Evolutionary conservation across 2,329 filamentous ascomycete genomes (phyloP).

Genomic region (Cyclaneusma minus): DNA sequence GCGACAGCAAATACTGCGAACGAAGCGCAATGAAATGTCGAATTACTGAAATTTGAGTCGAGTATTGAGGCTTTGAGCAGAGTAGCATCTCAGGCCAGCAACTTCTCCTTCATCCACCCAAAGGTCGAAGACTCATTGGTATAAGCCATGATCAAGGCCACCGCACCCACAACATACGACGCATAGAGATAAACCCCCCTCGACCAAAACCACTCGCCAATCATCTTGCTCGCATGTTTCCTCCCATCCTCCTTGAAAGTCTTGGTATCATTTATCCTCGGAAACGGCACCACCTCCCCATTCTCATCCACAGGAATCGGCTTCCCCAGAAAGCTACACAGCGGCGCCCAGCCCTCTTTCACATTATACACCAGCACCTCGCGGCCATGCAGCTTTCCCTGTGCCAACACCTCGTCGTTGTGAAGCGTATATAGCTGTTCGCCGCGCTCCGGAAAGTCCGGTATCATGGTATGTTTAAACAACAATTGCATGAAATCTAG

Average conservation of each 20-base stretch:
- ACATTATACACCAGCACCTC: slow-evolving; percentile 7
- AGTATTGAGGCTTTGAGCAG: no score
- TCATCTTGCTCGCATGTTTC: slow-evolving; percentile 8
- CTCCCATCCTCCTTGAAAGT: slow-evolving; percentile 1
- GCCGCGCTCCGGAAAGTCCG: slow-evolving; percentile 3
- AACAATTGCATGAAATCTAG: neutral
- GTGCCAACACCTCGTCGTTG: slow-evolving; percentile 4
- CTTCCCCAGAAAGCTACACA: slow-evolving; percentile 9
- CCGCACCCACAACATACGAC: no score
- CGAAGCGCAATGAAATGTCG: no score
- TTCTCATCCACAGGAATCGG: slow-evolving; percentile 3
- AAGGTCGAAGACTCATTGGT: no score
- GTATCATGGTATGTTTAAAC: slow-evolving; percentile 4
- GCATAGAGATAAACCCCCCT: no score
- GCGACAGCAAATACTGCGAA: no score
- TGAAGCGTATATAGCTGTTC: slow-evolving; percentile 3
- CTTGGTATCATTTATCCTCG: slow-evolving; percentile 5
- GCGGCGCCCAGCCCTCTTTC: slow-evolving; percentile 7
- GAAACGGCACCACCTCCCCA: slow-evolving; percentile 3
- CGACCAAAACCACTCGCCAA: slow-evolving; percentile 1
- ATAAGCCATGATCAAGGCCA: no score
- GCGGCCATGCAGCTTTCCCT: slow-evolving; percentile 1
- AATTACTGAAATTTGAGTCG: no score
- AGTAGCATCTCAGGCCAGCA: no score
- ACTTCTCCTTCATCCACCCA: no score